Evolutionary conservation across 257 asterid species (phyloP), one percentile per base, ranked within the genome.

Genomic region (Schizonepeta tenuifolia): DNA sequence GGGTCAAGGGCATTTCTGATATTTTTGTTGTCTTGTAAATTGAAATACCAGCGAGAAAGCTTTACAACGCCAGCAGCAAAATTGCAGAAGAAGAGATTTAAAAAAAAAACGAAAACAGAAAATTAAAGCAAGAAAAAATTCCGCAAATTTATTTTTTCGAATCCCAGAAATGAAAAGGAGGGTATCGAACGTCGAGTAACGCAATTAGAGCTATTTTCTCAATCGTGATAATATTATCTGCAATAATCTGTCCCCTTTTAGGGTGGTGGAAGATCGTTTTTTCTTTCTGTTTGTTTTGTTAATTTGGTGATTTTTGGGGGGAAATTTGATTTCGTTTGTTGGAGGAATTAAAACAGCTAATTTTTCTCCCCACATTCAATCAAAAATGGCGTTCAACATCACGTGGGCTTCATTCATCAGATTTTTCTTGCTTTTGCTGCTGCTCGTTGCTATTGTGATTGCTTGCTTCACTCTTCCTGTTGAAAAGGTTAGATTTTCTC

Each of bases 381-480:
- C 65, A 66, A 56, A 56, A 57, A 89, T 89, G 98, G 87, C 84
- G 38, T 88, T 76, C 79, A 83, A 73, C 59, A 56, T 92, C 59
- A 78, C 67, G 74, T 86, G 92, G 94, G 73, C 74, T 70, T 84
- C 92, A 13, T 54, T 83, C 60, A 61, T 85, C 68, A 90, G 79
- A 80, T 36, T 83, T 6, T 77, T 86, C 38, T 78, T 85, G 83
- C 86, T 88, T 68, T 47, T 85, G 41, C 77, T 82, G 68, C 94
- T 92, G 36, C 53, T 88, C 41, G 84, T 84, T 14, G 92, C 86
- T 51, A 84, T 88, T 85, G 82, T 71, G 72, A 77, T 85, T 35
- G 96, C 92, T 77, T 92, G 89, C 81, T 82, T 86, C 85, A 92
- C 96, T 62, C 94, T 92, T 64, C 98, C 98, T 15, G 71, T 86